Conservation (phyloP, 768 basidiomycete species). For the Trametes cingulata region DNA sequence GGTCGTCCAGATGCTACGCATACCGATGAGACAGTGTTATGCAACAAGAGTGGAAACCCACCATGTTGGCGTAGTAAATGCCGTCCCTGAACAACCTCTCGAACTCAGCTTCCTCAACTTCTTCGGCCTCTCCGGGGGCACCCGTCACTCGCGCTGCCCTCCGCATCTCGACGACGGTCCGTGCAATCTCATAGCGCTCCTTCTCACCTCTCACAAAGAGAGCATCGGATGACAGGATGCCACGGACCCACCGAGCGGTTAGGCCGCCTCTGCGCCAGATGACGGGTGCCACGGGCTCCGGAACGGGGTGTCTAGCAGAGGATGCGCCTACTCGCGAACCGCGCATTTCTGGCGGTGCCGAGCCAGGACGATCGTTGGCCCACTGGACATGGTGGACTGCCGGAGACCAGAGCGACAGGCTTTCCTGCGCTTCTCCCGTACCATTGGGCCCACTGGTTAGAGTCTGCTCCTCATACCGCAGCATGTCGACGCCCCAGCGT, state of each 20-base stretch:
- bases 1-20: constrained; percentile 72
- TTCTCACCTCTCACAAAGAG: constrained; percentile 79
- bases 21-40: not conserved
- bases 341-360: constrained; percentile 16
- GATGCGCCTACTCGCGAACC: constrained; percentile 3
- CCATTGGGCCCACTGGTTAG: not conserved
- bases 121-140: constrained; percentile 33
- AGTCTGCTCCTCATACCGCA: constrained; percentile 57
- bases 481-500: constrained; percentile 81
- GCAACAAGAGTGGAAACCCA: constrained; percentile 34
- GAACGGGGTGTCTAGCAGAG: not conserved
- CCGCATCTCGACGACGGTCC: constrained; percentile 73
- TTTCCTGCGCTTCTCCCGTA: not conserved
- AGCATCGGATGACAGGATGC: constrained; percentile 72
- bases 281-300: constrained; percentile 39
- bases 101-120: constrained; percentile 73
- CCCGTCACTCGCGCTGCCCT: constrained; percentile 43
- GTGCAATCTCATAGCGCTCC: constrained; percentile 79
- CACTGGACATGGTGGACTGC: not conserved
- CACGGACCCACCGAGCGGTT: constrained; percentile 70
- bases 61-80: constrained; percentile 89
- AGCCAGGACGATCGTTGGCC: constrained; percentile 12
- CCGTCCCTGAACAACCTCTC: constrained; percentile 67
- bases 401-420: constrained; percentile 2
- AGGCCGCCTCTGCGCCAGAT: constrained; percentile 81